Base-by-base conservation (phyloP, 2,329 filamentous ascomycete genomes). In the Erysiphe pulchra region DNA sequence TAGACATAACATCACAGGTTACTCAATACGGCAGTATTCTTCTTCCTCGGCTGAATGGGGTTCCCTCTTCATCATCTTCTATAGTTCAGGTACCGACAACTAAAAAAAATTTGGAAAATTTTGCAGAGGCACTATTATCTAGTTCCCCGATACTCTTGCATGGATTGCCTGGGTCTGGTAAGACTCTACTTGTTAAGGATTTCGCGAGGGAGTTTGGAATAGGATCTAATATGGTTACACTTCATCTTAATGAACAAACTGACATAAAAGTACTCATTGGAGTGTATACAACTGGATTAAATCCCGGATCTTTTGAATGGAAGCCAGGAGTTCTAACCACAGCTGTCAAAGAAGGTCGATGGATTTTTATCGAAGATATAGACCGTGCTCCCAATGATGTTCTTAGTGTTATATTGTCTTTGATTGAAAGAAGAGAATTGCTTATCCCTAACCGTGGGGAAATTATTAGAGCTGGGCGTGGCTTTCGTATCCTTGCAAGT, bases 181-280 rank as follows among this genome's bases (percentile, higher is more conserved):
- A 99, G 65, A 94, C 90, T 0, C 76, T 82, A 0, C 62, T 92
- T 17, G 73, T 92, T 13, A 80, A 83, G 51, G 79, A 94, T 58
- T 71, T 87, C 49, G 86, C 87, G 20, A 73, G 73, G 54, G 73
- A 79, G 52, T 71, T 95, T 46, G 81, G 80, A 49, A 83, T 83
- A 61, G 73, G 81, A 18, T 71, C 77, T 6, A 74, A 73, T 48
- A 85, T 98, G 75, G 80, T 98, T 45, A 95, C 87, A 3, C 68
- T 99, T 30, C 87, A 98, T 61, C 67, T 99, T 32, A 98, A 98
- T 58, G 90, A 95, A 61, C 92, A 99, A 61, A 95, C 86, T 2
- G 90, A 99, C 61, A 86, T 87, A 0, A 99, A 98, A 61, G 81
- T 92, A 65, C 73, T 99, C 37, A 75, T 98, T 50, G 90, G 90